phyloP scores from a whole-genome alignment of 176 grass and related monocot species.

The Puya raimondii region DNA sequence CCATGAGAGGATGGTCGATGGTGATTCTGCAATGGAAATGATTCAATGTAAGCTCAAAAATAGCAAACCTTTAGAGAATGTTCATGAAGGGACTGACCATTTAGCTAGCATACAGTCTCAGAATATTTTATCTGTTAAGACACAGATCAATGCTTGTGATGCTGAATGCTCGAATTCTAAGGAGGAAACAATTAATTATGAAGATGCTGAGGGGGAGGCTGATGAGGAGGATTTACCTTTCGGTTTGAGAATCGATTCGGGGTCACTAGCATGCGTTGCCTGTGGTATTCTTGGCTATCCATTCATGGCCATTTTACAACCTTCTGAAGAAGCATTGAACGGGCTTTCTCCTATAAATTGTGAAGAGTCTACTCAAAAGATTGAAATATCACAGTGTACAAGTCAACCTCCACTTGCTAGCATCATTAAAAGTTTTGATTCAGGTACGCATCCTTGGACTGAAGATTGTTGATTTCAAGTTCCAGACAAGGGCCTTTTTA shows the following conservation, averaged over 20 bases:
- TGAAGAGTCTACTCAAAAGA: conserved; percentile 24
- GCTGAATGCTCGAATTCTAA: conserved; percentile 9
- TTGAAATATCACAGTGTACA: conserved; percentile 25
- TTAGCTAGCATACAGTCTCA: conserved; percentile 10
- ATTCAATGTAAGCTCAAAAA: conserved; percentile 7
- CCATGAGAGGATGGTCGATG: conserved; percentile 24
- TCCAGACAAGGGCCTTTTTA: no score
- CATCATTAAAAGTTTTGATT: conserved; percentile 12
- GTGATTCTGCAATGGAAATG: conserved; percentile 17
- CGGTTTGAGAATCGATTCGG: conserved; percentile 91
- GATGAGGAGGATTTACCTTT: conserved; percentile 72
- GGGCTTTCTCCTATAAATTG: conserved; percentile 38
- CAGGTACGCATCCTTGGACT: conserved; percentile 23
- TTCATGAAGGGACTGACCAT: conserved; percentile 2
- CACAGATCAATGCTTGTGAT: conserved; percentile 18
- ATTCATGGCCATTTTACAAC: conserved; percentile 94
- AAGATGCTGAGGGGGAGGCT: conserved; percentile 41
- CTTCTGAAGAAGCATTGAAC: conserved; percentile 59
- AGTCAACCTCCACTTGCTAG: conserved; percentile 13
- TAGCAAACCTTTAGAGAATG: conserved; percentile 5
- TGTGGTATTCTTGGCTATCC: conserved; percentile 98
- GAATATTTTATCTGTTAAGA: not conserved
- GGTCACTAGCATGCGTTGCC: conserved; percentile 90
- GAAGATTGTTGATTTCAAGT: no score
- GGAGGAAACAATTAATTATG: conserved; percentile 17